Evolutionary conservation across 371 early-diverging fungal genomes (phyloP).

Genomic region (Rhizomucor pusillus): DNA sequence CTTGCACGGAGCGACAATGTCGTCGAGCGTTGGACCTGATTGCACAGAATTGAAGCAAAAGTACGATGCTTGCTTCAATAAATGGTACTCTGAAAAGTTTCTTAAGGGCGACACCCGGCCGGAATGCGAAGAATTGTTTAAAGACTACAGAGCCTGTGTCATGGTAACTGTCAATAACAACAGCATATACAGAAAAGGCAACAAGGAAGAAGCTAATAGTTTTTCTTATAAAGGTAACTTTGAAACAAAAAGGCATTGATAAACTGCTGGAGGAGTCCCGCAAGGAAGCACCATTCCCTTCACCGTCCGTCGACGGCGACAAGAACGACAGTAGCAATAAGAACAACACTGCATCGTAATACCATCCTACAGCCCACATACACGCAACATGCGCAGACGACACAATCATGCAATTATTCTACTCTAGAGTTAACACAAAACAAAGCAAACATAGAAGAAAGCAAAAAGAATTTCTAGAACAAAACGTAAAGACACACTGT

Average conservation of each 20-base stretch:
- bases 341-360: conserved; percentile 4
- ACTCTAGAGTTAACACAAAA: too few species aligned
- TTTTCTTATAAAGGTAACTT: conserved; percentile 50
- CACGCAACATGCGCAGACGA: too few species aligned
- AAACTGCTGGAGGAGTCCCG: conserved; percentile 72
- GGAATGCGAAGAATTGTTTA: conserved; percentile 85
- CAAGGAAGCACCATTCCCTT: conserved; percentile 70
- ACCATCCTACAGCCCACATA: not conserved
- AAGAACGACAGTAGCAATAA: conserved; percentile 2
- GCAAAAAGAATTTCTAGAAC: too few species aligned
- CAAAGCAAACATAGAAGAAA: too few species aligned
- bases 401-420: too few species aligned
- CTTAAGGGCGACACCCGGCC: conserved; percentile 79
- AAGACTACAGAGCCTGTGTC: conserved; percentile 83
- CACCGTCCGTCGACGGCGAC: conserved; percentile 4
- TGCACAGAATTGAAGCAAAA: conserved; percentile 89
- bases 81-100: conserved; percentile 95
- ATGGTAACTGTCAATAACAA: conserved; percentile 49
- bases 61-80: conserved; percentile 92
- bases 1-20: conserved; percentile 39
- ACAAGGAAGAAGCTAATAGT: not conserved
- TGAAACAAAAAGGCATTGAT: conserved; percentile 80
- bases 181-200: not conserved
- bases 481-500: too few species aligned
- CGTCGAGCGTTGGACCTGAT: conserved; percentile 75